Evolutionary conservation across 1,284 basidiomycete species (phyloP), one percentile per base, ranked within the genome.

Genomic region (Meripilus lineatus): DNA sequence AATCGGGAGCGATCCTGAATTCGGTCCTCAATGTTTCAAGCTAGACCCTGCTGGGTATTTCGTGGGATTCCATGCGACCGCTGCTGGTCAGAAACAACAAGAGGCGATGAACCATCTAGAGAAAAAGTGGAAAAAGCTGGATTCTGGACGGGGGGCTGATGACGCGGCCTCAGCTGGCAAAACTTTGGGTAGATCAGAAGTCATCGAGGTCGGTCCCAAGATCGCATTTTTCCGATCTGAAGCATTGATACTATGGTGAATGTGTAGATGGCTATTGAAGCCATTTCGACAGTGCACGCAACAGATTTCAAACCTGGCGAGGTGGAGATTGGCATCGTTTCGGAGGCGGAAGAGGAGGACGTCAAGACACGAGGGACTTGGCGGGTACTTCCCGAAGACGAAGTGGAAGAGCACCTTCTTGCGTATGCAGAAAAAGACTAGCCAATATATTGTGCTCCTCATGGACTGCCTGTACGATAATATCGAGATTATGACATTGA

Each of bases 1-100:
- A 52, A 93, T 99, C 56, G 96, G 96, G 2, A 78, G 87, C 46
- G 96, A 99, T 65, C 75, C 84, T 18, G 93, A 97, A 63, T 75
- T 77, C 40, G 91, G 91, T 14, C 94, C 96, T 11, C 95, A 97
- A 67, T 81, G 89, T 57, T 99, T 97, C 79, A 97, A 97, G 69
- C 84, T 99, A 47, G 96, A 99, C 63, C 96, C 96, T 5, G 96
- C 96, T 1, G 96, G 96, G 3, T 98, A 96, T 72, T 99, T 93
- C 63, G 91, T 97, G 35, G 96, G 96, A 1, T 99, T 95, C 75
- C 93, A 97, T 56, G 96, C 95, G 17, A 96, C 95, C 2, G 84
- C 94, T 1, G 85, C 93, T 1, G 96, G 96, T 1, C 91, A 95
- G 66, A 99, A 99, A 62, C 95, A 99, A 61, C 94, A 96, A 57